Base-by-base conservation (phyloP, 2,329 filamentous ascomycete species). In the Penicillium sclerotiorum region DNA sequence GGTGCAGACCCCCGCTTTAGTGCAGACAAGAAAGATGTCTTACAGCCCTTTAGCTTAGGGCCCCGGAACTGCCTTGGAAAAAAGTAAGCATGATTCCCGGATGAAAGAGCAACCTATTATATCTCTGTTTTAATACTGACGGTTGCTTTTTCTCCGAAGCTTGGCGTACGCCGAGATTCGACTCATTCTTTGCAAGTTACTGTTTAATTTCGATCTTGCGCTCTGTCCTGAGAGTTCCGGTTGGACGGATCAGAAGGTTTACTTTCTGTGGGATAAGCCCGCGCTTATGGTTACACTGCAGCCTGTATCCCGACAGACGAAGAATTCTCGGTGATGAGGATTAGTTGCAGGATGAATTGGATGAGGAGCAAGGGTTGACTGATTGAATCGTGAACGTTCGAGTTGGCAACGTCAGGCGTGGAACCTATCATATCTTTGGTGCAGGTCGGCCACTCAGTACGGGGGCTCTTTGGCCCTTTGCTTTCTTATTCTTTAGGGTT, bases 51-150 rank as follows among this genome's bases (percentile, higher is more conserved):
- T 45, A 66, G 62, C 7, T 48, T 67, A 0, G 73, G 73, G 0
- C 64, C 69, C 1, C 57, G 71, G 17, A 60, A 58, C 17, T 75
- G 73, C 43, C 59, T 68, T 15, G 71, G 69, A 1, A 69, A 67
- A 43, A 52, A 57, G 62, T 64, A 28, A 13, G 61, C 13, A 6
- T 13, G 7, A 8, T 15, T 7, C 3, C 8, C 4, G 9, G 9
- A 30, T 4, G 9, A 4, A 18, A 4, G 8, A 8, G 2, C 11
- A 32, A 18, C 13, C 12, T 21, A 18, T 3, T 18, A 2, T 7
- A 12, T 17, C 18, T 32, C 1, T 21, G 23, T 17, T 2, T 4
- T 17, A 20, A 18, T 21, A 7, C 40, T 30, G 11, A n/a, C 17
- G n/a, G 25, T n/a, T n/a, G n/a, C n/a, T n/a, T 32, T 21, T 2